phyloP scores from a whole-genome alignment of 768 basidiomycete species.

The Boletus tomentosulus region DNA sequence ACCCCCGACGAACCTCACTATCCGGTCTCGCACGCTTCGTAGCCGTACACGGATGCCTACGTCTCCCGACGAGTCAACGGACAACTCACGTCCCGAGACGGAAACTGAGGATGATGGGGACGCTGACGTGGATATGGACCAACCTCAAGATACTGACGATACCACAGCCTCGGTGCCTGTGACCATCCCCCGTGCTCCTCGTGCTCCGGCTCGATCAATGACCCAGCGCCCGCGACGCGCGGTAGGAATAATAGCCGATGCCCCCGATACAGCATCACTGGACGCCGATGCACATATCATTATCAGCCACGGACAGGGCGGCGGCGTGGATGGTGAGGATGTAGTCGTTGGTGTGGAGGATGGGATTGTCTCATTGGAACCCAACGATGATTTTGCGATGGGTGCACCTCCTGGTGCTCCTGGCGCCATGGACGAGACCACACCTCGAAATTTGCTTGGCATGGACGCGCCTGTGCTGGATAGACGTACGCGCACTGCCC shows the following conservation, averaged over 20 bases:
- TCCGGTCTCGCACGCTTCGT: conserved; percentile 30
- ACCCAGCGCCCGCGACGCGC: conserved; percentile 37
- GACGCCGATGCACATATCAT: conserved; percentile 49
- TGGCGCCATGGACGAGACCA: conserved; percentile 56
- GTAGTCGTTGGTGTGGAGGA: conserved; percentile 60
- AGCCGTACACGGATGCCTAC: conserved; percentile 29
- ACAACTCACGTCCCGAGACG: conserved; percentile 61
- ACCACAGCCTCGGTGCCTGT: conserved; percentile 21
- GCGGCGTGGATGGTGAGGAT: conserved; percentile 37
- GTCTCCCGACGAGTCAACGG: conserved; percentile 42
- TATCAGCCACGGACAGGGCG: conserved; percentile 44
- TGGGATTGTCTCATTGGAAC: conserved; percentile 70
- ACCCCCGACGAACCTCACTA: conserved; percentile 16
- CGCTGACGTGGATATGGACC: conserved; percentile 50
- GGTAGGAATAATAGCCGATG: conserved; percentile 47
- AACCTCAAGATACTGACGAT: conserved; percentile 31
- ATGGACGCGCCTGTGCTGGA: conserved; percentile 25
- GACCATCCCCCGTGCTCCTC: conserved; percentile 31
- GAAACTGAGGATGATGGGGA: conserved; percentile 78
- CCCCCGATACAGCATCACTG: conserved; percentile 30
- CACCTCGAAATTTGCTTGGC: conserved; percentile 26
- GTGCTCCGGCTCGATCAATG: conserved; percentile 28
- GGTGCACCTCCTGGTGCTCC: conserved; percentile 91
- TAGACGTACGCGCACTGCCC: conserved; percentile 37
- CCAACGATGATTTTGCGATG: conserved; percentile 88